Percentiles rank a stretch among this genome's conserved stretches.
These are phyloP conservation scores for Aureoboletus auriporus DNA, from an alignment of 768 basidiomycete genomes.

Conservation along the genomic window DNA sequence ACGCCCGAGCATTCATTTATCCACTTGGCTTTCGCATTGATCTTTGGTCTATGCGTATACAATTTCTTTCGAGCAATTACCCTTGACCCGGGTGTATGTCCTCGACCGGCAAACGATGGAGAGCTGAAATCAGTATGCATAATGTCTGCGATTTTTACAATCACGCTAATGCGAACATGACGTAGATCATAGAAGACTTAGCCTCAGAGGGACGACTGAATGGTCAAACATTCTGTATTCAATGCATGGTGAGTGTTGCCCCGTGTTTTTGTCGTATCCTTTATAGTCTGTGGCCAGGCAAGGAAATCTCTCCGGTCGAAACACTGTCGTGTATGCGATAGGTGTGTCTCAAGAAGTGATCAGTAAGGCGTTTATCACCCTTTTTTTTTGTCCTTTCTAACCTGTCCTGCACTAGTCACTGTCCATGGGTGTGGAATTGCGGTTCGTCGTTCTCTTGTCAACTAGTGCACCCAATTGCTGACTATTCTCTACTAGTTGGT, in stretches of 20 bases:
- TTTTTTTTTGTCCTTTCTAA: constrained; percentile 1
- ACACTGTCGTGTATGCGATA: constrained; percentile 90
- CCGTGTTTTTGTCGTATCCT: not conserved
- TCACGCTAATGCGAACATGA: not conserved
- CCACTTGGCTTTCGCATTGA: constrained; percentile 73
- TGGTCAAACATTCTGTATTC: constrained; percentile 94
- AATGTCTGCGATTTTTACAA: not conserved
- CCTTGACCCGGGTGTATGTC: constrained; percentile 86
- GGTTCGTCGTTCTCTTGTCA: constrained; percentile 50
- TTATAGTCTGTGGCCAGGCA: constrained; percentile 40
- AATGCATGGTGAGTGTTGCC: constrained; percentile 71
- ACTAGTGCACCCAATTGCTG: not conserved
- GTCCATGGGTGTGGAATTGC: constrained; percentile 99
- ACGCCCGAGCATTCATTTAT: constrained; percentile 71
- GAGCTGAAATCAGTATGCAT: constrained; percentile 79
- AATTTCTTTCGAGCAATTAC: constrained; percentile 90
- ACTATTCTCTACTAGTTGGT: constrained; percentile 55
- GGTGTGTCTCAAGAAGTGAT: constrained; percentile 86
- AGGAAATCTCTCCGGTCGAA: constrained; percentile 91
- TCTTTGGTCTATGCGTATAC: constrained; percentile 69
- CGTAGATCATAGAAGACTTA: constrained; percentile 83
- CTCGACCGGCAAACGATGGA: constrained; percentile 73
- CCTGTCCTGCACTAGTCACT: constrained; percentile 56
- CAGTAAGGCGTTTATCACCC: constrained; percentile 57
- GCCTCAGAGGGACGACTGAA: constrained; percentile 86